These are phyloP conservation scores for Closterium sp. DNA, from an alignment of 139 green algal genomes.

Conservation along the genomic window DNA sequence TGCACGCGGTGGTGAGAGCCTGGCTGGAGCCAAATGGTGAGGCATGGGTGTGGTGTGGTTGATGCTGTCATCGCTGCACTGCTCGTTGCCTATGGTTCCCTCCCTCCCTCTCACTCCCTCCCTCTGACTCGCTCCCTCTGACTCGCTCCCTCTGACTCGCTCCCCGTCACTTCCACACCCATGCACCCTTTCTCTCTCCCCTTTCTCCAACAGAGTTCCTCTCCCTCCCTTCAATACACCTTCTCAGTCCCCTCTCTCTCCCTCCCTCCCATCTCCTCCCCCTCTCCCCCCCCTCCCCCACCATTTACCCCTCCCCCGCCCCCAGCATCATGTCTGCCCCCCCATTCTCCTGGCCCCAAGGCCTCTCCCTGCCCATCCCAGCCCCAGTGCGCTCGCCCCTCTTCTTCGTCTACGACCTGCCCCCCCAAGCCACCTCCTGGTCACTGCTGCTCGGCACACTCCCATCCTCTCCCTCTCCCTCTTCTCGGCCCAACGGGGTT, in stretches of 20 bases:
- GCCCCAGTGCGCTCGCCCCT: not conserved
- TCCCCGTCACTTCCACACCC: not conserved
- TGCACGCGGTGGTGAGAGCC: no score
- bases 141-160: no score
- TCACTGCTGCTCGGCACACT: not conserved
- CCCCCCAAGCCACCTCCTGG: constrained; percentile 16
- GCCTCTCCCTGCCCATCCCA: not conserved
- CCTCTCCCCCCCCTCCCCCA: not conserved
- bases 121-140: no score
- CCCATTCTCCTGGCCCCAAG: not conserved
- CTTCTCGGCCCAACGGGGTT: not conserved
- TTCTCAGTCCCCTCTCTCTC: not conserved
- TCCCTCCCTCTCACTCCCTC: no score
- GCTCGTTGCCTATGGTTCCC: no score
- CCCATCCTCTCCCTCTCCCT: not conserved
- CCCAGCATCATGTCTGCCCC: not conserved
- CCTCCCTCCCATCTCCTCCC: not conserved
- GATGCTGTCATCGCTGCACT: no score
- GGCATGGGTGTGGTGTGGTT: no score
- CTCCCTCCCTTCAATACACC: not conserved
- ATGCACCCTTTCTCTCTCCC: not conserved
- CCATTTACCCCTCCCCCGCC: not conserved
- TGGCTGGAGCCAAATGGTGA: no score
- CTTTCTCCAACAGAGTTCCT: not conserved
- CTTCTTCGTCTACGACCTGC: constrained; percentile 44